Evolutionary conservation across 805 yeast genomes (phyloP).

Genomic region (Myxozyma neglecta): DNA sequence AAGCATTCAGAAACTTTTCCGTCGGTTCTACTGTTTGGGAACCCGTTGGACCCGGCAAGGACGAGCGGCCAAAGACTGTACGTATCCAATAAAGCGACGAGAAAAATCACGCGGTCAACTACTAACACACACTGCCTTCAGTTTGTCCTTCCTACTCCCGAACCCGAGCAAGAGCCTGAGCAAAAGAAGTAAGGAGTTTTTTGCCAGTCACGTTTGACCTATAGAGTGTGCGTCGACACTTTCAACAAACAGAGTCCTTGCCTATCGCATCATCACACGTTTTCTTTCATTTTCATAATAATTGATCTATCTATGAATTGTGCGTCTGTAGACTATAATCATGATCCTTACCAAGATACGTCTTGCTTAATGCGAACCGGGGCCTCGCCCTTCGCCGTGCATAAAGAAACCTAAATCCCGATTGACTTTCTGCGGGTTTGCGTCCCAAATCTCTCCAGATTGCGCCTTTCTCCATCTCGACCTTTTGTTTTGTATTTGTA

Average conservation of each 20-base stretch:
- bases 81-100: no score
- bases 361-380: no score
- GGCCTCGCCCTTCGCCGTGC: not conserved
- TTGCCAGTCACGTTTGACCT: not conserved
- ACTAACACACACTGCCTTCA: no score
- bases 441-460: not conserved
- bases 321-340: no score
- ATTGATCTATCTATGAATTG: no score
- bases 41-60: constrained; percentile 84
- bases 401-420: not conserved
- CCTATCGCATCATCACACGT: not conserved
- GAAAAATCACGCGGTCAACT: no score
- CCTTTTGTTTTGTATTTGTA: not conserved
- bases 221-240: constrained; percentile 1
- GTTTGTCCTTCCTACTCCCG: constrained; percentile 79
- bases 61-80: constrained; percentile 64
- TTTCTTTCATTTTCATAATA: no score
- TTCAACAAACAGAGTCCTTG: not conserved
- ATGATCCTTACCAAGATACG: no score
- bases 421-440: not conserved
- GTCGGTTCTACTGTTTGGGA: constrained; percentile 91
- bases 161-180: constrained; percentile 62
- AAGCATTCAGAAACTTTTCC: constrained; percentile 86
- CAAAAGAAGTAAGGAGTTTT: constrained; percentile 40
- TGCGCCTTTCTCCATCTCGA: not conserved